A percentile compares a stretch with the other conserved stretches of the same genome.
These are phyloP conservation scores for Diaporthe aspalathi DNA, from an alignment of 2,329 filamentous ascomycete species.

Conservation along the genomic window DNA sequence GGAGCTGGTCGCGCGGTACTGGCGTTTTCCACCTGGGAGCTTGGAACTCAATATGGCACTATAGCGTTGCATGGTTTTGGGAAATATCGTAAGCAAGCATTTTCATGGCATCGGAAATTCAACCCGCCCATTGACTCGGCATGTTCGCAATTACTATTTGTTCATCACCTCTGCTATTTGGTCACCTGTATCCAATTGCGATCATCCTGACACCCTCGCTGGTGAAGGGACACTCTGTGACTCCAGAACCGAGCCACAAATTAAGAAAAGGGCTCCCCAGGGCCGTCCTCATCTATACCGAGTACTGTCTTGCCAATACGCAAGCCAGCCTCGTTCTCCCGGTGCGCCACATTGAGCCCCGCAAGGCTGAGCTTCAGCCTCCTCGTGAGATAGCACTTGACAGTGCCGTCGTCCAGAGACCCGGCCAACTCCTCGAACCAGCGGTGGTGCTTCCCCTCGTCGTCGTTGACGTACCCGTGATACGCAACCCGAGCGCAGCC, in stretches of 20 bases:
- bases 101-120: background rate
- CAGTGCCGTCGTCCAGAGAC: constrained; percentile 49
- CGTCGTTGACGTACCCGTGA: constrained; percentile 48
- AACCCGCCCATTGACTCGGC: no score
- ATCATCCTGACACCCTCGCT: background rate
- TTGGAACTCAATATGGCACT: background rate
- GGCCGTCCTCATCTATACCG: constrained; percentile 46
- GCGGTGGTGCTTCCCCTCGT: constrained; percentile 52
- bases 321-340: constrained; percentile 51
- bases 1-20: background rate
- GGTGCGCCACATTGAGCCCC: constrained; percentile 54
- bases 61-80: background rate
- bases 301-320: constrained; percentile 53
- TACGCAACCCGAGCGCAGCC: constrained; percentile 55
- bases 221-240: background rate
- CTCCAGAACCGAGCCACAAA: background rate
- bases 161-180: background rate
- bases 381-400: constrained; percentile 53
- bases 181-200: no score
- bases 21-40: background rate
- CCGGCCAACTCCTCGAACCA: constrained; percentile 51
- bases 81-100: background rate
- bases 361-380: constrained; percentile 50
- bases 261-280: constrained; percentile 37
- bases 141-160: background rate